Percentiles rank a stretch among this genome's conserved stretches.
phyloP scores from a whole-genome alignment of 176 grass and related monocot genomes.

The Oryza meridionalis region DNA sequence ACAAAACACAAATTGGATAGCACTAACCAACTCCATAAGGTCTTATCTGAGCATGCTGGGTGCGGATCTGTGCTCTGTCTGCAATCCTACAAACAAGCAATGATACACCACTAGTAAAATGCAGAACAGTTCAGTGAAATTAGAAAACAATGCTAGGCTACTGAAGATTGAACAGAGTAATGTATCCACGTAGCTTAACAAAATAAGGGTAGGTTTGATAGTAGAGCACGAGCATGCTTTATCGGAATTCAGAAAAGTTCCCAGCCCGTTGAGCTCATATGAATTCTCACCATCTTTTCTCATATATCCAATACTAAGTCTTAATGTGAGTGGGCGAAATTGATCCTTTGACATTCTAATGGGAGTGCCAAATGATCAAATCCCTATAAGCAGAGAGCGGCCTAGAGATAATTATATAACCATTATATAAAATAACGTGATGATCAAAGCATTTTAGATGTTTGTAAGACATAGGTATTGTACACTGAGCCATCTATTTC shows the following conservation, averaged over 20 bases:
- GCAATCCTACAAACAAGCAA: constrained; percentile 47
- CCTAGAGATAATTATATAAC: background rate
- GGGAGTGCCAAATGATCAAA: background rate
- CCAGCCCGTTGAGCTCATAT: background rate
- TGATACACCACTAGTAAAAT: background rate
- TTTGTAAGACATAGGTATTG: background rate
- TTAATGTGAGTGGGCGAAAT: background rate
- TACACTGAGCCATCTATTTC: constrained; percentile 15
- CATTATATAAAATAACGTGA: background rate
- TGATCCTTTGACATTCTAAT: background rate
- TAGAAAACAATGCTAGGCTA: background rate
- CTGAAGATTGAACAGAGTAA: constrained; percentile 13
- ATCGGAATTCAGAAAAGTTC: background rate
- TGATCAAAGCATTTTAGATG: background rate
- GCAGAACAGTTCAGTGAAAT: constrained; percentile 12
- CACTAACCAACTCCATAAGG: constrained; percentile 70
- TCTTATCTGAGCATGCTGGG: constrained; percentile 58
- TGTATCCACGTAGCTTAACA: background rate
- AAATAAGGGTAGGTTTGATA: background rate
- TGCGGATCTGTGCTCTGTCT: constrained; percentile 60
- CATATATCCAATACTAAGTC: background rate
- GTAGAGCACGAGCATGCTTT: background rate
- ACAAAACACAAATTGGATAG: background rate
- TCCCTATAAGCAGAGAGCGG: background rate
- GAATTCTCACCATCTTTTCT: background rate